A percentile compares a stretch with the other conserved stretches of the same genome.
Evolutionary conservation across 1,139 yeast genomes (phyloP).

Genomic region (Kodamaea plutei): DNA sequence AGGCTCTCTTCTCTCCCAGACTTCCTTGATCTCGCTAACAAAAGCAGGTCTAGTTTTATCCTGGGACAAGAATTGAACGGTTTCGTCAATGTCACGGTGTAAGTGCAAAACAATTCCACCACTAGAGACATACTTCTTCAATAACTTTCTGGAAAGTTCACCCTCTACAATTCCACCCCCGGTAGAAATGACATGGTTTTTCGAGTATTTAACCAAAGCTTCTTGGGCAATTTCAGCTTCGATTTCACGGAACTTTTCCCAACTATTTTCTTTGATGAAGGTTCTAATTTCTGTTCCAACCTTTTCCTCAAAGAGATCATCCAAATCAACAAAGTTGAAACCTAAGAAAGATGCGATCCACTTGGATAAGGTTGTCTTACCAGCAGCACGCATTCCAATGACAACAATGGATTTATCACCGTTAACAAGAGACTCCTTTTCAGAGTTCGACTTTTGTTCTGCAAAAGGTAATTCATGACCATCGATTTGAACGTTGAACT

Average conservation of each 20-base stretch:
- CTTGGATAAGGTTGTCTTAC: conserved; percentile 81
- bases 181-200: conserved; percentile 75
- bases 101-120: conserved; percentile 85
- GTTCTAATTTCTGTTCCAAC: conserved; percentile 58
- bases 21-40: conserved; percentile 69
- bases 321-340: conserved; percentile 74
- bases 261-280: conserved; percentile 65
- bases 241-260: conserved; percentile 77
- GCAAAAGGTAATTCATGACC: conserved; percentile 52
- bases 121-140: conserved; percentile 49
- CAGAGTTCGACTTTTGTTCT: conserved; percentile 13
- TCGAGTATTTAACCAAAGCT: conserved; percentile 42
- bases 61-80: conserved; percentile 64
- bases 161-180: conserved; percentile 97
- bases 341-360: conserved; percentile 76
- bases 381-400: conserved; percentile 98
- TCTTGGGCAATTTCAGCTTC: conserved; percentile 62
- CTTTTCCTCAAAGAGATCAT: conserved; percentile 59
- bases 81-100: conserved; percentile 82
- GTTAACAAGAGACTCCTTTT: conserved; percentile 18
- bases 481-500: conserved; percentile 59
- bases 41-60: conserved; percentile 91
- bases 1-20: conserved; percentile 77
- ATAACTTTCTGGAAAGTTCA: conserved; percentile 56
- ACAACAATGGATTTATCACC: conserved; percentile 63